Conservation (phyloP, 305 asterid genomes). For the Ilex paraguariensis region DNA sequence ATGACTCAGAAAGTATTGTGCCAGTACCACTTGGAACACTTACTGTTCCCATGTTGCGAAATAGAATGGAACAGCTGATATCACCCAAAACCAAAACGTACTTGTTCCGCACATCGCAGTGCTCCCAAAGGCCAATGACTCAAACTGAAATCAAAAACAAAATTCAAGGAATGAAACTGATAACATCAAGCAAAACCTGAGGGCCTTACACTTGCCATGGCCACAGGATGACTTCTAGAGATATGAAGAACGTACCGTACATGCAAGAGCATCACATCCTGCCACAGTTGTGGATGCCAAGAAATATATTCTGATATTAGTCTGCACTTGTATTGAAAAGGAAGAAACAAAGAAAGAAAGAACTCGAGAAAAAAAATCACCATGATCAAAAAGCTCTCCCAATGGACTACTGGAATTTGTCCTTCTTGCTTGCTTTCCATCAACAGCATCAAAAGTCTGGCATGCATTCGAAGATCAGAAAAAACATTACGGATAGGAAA, state of each 20-base stretch:
- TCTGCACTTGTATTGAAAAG: conserved; percentile 12
- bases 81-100: conserved; percentile 89
- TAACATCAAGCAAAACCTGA: conserved; percentile 15
- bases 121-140: conserved; percentile 68
- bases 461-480: conserved; percentile 14
- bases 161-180: conserved; percentile 14
- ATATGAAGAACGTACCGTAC: conserved; percentile 64
- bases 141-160: conserved; percentile 43
- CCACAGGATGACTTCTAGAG: neutral
- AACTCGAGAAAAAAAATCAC: conserved; percentile 27
- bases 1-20: neutral
- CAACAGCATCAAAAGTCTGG: conserved; percentile 96
- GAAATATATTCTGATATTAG: conserved; percentile 19
- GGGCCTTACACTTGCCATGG: no score
- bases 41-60: conserved; percentile 88
- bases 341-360: conserved; percentile 3
- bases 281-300: conserved; percentile 26
- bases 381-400: conserved; percentile 97
- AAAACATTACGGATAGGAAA: conserved; percentile 8
- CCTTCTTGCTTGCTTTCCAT: conserved; percentile 96
- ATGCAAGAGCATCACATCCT: conserved; percentile 99
- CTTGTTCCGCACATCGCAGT: conserved; percentile 72
- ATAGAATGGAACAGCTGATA: conserved; percentile 85
- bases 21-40: conserved; percentile 9
- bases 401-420: conserved; percentile 93